A percentile compares a stretch with the other conserved stretches of the same genome.
Conservation (phyloP, 768 basidiomycete species). For the Sporobolomyces phaffii region DNA sequence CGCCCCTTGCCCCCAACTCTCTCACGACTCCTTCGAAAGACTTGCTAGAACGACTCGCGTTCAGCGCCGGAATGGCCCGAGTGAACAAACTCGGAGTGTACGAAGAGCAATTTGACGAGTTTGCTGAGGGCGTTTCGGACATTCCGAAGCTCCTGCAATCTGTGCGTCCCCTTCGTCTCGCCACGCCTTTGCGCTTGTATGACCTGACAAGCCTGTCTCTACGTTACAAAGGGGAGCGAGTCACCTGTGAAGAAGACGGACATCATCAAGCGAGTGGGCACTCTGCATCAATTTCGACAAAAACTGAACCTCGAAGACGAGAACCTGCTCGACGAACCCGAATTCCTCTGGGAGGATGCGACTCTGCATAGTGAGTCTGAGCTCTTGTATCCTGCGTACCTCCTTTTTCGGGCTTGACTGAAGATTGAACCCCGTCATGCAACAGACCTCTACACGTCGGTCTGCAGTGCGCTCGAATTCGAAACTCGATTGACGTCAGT, state of each 20-base stretch:
- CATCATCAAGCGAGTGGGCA: constrained; percentile 85
- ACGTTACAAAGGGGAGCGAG: constrained; percentile 25
- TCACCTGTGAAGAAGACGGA: constrained; percentile 50
- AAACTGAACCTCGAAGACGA: constrained; percentile 81
- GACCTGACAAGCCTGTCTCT: not conserved
- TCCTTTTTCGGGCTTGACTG: too few relatives aligned
- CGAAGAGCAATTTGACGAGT: constrained; percentile 41
- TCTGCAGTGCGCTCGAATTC: constrained; percentile 81
- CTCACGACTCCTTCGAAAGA: constrained; percentile 26
- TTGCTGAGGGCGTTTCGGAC: constrained; percentile 33
- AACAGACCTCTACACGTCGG: constrained; percentile 64
- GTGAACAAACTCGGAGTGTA: constrained; percentile 42
- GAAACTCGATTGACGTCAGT: constrained; percentile 60
- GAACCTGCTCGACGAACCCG: constrained; percentile 80
- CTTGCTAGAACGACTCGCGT: constrained; percentile 40
- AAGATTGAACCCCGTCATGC: not conserved
- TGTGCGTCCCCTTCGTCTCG: not conserved
- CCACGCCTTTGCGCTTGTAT: too few relatives aligned
- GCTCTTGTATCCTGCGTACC: not conserved
- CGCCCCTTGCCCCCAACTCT: not conserved
- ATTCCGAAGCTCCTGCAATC: constrained; percentile 33
- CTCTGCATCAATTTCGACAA: constrained; percentile 85
- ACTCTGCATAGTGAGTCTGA: constrained; percentile 65
- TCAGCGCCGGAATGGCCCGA: constrained; percentile 38
- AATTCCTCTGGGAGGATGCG: constrained; percentile 93